A percentile compares a stretch with the other conserved stretches of the same genome.
These are phyloP conservation scores for Sugiyamaella boreocaroliniensis DNA, from an alignment of 805 yeast species.

Conservation along the genomic window DNA sequence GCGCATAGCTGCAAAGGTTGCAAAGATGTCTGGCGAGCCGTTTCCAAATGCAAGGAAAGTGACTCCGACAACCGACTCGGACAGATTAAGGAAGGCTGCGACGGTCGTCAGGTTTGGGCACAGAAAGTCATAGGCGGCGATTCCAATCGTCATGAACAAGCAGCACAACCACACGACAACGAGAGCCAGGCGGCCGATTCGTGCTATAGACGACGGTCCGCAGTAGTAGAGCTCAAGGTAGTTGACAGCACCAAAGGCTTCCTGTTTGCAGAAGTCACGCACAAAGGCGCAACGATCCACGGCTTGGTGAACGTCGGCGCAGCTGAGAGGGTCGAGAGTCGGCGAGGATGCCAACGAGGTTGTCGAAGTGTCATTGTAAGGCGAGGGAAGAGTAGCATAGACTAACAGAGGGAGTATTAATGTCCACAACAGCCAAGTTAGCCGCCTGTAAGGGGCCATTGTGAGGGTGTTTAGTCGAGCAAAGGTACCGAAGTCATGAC, in stretches of 20 bases:
- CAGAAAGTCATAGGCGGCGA: slow-evolving; percentile 74
- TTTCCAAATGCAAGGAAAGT: slow-evolving; percentile 87
- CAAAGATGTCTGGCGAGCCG: slow-evolving; percentile 83
- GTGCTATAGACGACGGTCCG: slow-evolving; percentile 10
- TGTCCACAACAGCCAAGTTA: no score
- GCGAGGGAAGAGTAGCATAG: no score
- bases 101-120: slow-evolving; percentile 72
- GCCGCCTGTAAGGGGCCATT: no score
- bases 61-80: slow-evolving; percentile 77
- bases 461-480: no score
- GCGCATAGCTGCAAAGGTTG: slow-evolving; percentile 76
- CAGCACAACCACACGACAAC: slow-evolving; percentile 30
- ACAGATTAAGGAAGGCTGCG: slow-evolving; percentile 53
- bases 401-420: no score
- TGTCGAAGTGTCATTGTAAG: no score
- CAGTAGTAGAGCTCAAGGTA: slow-evolving; percentile 32
- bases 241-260: slow-evolving; percentile 34
- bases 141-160: slow-evolving; percentile 59
- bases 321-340: neutral
- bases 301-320: slow-evolving; percentile 11
- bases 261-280: slow-evolving; percentile 30
- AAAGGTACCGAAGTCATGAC: no score
- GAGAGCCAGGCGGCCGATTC: slow-evolving; percentile 8
- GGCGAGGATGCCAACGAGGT: no score
- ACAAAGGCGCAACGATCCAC: slow-evolving; percentile 37